A percentile compares a stretch with the other conserved stretches of the same genome.
Conservation (phyloP, 2,329 filamentous ascomycete species). For the Huntiella omanensis region DNA sequence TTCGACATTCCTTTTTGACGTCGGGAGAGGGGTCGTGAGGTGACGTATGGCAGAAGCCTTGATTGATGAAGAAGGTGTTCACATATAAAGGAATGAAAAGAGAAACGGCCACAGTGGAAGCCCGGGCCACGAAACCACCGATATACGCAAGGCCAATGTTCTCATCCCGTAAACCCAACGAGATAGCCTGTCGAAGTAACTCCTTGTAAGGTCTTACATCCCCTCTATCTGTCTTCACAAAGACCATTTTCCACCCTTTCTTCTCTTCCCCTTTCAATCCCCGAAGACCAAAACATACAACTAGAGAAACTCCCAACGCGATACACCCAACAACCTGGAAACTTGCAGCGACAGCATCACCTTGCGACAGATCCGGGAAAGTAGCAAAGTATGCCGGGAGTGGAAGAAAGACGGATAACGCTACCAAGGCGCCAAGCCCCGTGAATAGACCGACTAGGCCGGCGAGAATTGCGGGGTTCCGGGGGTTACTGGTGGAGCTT, state of each 20-base stretch:
- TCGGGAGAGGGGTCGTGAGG: constrained; percentile 47
- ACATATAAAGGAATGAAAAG: constrained; percentile 87
- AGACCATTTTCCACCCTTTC: constrained; percentile 48
- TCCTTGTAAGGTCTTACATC: constrained; percentile 33
- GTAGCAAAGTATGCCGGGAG: constrained; percentile 63
- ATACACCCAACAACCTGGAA: constrained; percentile 73
- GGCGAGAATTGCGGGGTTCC: constrained; percentile 46
- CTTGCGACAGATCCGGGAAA: constrained; percentile 50
- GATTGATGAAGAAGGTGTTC: constrained; percentile 72
- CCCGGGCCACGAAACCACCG: constrained; percentile 84
- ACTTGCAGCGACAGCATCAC: constrained; percentile 57
- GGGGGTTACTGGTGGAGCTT: constrained; percentile 25
- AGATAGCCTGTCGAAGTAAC: constrained; percentile 42
- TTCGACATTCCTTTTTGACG: constrained; percentile 67
- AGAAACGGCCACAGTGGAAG: constrained; percentile 86
- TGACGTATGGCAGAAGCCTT: constrained; percentile 56
- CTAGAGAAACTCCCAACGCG: constrained; percentile 50
- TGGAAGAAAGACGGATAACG: constrained; percentile 65
- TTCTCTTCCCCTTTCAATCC: constrained; percentile 52
- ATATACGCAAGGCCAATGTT: constrained; percentile 77
- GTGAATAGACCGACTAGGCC: constrained; percentile 86
- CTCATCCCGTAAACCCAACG: constrained; percentile 55
- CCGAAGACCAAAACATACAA: constrained; percentile 62
- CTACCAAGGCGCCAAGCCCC: constrained; percentile 75
- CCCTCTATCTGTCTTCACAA: neutral